phyloP scores from a whole-genome alignment of 139 green algal genomes.

The Mesostigma viride region DNA sequence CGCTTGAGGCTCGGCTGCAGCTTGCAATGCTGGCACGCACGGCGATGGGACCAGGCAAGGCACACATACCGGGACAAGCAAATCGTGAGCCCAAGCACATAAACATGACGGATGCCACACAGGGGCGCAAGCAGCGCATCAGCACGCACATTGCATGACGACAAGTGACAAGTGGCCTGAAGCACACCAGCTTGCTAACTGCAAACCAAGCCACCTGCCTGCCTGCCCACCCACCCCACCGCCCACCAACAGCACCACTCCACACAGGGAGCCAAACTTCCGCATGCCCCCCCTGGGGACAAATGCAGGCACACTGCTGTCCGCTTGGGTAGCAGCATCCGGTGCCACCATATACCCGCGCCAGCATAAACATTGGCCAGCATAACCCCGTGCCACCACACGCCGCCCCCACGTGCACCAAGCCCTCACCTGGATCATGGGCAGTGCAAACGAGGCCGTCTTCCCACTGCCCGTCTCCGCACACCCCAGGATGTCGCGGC shows the following conservation, averaged over 20 bases:
- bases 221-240: neutral
- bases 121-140: neutral
- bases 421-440: conserved; percentile 50
- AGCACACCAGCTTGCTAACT: neutral
- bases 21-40: conserved; percentile 47
- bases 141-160: neutral
- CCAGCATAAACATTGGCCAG: too few species aligned
- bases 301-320: too few species aligned
- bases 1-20: conserved; percentile 43
- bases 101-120: neutral
- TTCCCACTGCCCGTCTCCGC: conserved; percentile 46
- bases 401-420: too few species aligned
- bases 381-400: too few species aligned
- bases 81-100: neutral
- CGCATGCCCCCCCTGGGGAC: too few species aligned
- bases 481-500: conserved; percentile 41
- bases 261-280: too few species aligned
- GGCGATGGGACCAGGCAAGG: neutral
- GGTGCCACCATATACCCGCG: too few species aligned
- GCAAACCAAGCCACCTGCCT: neutral
- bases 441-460: conserved; percentile 53
- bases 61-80: neutral
- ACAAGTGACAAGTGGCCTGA: neutral
- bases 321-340: too few species aligned
- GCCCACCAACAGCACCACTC: neutral